Conservation (phyloP, 345 rosid species). For the Moricandia arvensis region DNA sequence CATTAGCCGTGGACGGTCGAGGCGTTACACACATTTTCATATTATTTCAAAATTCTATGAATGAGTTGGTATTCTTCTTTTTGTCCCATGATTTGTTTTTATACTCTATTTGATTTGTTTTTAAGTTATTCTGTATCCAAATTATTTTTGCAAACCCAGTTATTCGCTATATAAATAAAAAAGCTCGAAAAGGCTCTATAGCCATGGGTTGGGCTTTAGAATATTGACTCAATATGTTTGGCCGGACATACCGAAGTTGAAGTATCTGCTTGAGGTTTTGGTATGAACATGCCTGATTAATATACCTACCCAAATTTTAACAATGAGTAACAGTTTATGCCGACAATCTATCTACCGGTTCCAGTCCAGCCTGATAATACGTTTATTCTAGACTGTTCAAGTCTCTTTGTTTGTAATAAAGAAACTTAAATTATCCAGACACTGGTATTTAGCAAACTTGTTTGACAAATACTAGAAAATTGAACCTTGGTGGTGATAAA, state of each 20-base stretch:
- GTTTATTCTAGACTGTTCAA: not conserved
- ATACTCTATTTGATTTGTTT: too few relatives aligned
- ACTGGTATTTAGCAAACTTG: not conserved
- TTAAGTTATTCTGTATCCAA: too few relatives aligned
- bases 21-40: too few relatives aligned
- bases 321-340: not conserved
- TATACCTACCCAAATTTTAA: not conserved
- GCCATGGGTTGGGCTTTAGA: not conserved
- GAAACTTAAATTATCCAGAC: not conserved
- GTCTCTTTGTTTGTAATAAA: not conserved
- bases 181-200: not conserved
- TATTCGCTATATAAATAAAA: too few relatives aligned
- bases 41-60: too few relatives aligned
- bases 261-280: not conserved
- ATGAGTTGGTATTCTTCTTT: too few relatives aligned
- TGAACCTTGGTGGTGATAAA: not conserved
- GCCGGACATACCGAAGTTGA: too few relatives aligned
- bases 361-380: not conserved
- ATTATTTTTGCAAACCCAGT: too few relatives aligned
- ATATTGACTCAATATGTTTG: too few relatives aligned
- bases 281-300: not conserved
- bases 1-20: too few relatives aligned
- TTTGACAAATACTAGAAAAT: not conserved
- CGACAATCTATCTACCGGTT: not conserved
- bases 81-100: too few relatives aligned